Base-by-base conservation (phyloP, 768 basidiomycete species). In the Cubamyces lactineus region DNA sequence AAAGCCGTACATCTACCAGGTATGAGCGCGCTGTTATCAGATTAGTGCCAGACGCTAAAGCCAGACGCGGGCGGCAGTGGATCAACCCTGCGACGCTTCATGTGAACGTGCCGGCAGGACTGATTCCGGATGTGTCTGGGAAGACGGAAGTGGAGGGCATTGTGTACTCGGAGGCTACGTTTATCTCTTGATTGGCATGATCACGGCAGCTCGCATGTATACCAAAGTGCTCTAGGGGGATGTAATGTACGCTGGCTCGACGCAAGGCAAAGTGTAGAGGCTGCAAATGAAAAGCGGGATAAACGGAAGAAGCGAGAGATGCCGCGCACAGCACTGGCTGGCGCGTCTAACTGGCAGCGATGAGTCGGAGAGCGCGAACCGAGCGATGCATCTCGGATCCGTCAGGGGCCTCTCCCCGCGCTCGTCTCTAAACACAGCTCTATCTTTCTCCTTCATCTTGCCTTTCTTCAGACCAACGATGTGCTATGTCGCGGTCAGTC, bases 1-100 rank as follows among this genome's bases (percentile, higher is more conserved):
- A 21, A 95, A 96, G 74, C 96, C 94, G 0, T 96, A 87, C 73
- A 91, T 96, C 73, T 97, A 96, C 75, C 93, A 96, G 84, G 94
- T 90, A 55, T 57, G 86, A 77, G n/a, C 23, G 2, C 47, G 38
- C 19, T 19, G 19, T 46, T 6, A 23, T 16, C 45, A 46, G 17
- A 24, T 52, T 19, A 9, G 12, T 13, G 46, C 24, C 46, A 61
- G 34, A 53, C 39, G 23, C 42, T 52, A 45, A 55, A 43, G 42
- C 48, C 61, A 7, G 17, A 11, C 41, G n/a, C 48, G 23, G 26
- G 49, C 16, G 23, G 16, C 64, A 89, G 86, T 88, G 82, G 80
- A 75, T 80, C 68, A 88, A 87, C 72, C 78, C 79, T 1, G 77
- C 74, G n/a, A 83, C 78, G 59, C 73, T 89, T 24, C 66, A 72